Conservation (phyloP, 2,329 filamentous ascomycete genomes). For the Bipolaris victoriae region DNA sequence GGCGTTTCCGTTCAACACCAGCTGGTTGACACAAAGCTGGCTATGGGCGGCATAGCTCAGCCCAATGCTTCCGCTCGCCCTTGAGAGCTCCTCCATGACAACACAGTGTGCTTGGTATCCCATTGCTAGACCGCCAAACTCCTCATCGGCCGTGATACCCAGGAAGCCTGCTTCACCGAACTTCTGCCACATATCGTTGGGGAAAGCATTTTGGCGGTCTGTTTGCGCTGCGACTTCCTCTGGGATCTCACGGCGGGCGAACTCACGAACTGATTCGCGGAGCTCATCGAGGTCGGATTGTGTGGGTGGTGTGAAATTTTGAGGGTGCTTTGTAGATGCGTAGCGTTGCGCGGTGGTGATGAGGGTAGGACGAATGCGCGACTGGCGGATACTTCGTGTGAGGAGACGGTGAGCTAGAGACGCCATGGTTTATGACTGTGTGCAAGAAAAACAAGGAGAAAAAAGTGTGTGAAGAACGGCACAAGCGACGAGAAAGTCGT, state of each 20-base stretch:
- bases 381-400: slow-evolving; percentile 49
- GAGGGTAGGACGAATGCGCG: slow-evolving; percentile 25
- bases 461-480: background rate
- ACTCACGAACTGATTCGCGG: slow-evolving; percentile 84
- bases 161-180: slow-evolving; percentile 89
- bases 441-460: background rate
- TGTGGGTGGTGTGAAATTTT: slow-evolving; percentile 71
- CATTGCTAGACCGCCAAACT: slow-evolving; percentile 86
- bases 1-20: slow-evolving; percentile 82
- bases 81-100: slow-evolving; percentile 92
- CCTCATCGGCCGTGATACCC: slow-evolving; percentile 91
- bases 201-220: slow-evolving; percentile 88
- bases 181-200: slow-evolving; percentile 89
- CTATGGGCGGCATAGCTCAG: slow-evolving; percentile 95
- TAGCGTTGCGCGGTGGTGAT: slow-evolving; percentile 38
- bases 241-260: slow-evolving; percentile 82
- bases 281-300: slow-evolving; percentile 78
- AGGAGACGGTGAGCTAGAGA: slow-evolving; percentile 44
- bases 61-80: slow-evolving; percentile 83
- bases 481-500: slow-evolving; percentile 6
- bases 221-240: slow-evolving; percentile 81
- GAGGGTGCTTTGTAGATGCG: slow-evolving; percentile 73
- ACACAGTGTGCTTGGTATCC: slow-evolving; percentile 97
- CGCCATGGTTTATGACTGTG: slow-evolving; percentile 36
- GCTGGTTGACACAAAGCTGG: slow-evolving; percentile 94